Base-by-base conservation (phyloP, 208 protist species). In the Naegleria gruberi region DNA sequence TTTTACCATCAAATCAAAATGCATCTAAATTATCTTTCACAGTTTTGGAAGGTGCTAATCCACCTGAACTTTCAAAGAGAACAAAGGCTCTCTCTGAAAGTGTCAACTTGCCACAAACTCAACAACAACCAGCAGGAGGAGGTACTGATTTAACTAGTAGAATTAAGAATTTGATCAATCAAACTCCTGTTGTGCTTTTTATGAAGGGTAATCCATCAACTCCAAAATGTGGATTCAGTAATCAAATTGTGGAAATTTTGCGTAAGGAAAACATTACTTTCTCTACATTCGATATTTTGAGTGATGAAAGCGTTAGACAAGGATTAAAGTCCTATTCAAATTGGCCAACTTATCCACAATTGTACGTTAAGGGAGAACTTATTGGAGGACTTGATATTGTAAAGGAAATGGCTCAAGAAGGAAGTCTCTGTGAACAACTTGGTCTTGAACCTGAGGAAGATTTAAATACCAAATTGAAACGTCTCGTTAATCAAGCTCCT, bases 261-360 rank as follows among this genome's bases (percentile, higher is more conserved):
- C 65, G 77, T 37, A 57, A 86, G 0, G 65, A 92, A 26, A 46
- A 65, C 0, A 82, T 93, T 43, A 42, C 30, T 41, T 93, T 93
- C 84, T 65, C n/a, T 37, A 65, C 84, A 10, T 92, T 93, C n/a
- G 85, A 93, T 65, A 93, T 93, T 46, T 47, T 93, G 4, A 26
- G 19, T 12, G 92, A 94, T 55, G 55, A 90, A 81, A 41, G 87
- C 0, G 91, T 94, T 4, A 73, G 92, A 85, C 37, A 90, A 37
- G 92, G 90, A 46, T 40, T 94, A 3, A 94, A 94, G 42, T 45
- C 15, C 5, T 95, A 89, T 57, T 93, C 90, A 1, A 93, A 96
- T 47, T 96, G 95, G 95, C 93, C 94, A 44, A 96, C 95, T 34
- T 96, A 93, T 91, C 95, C 95, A 73, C 94, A 96, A 93, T 86